Evolutionary conservation across 371 early-diverging fungal genomes (phyloP).

Genomic region (Globomyces sp.): DNA sequence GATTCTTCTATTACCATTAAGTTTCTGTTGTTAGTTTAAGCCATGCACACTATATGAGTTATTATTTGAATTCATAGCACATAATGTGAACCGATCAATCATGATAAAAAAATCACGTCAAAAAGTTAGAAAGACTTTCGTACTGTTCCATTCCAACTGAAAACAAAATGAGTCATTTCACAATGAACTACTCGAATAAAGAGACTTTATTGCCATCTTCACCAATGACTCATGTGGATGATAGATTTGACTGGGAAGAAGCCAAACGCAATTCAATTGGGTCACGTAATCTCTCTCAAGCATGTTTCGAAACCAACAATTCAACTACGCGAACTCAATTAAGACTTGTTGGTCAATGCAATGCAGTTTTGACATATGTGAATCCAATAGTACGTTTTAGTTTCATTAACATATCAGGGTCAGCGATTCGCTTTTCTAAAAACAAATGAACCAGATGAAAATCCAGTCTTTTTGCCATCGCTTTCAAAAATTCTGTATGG

Average conservation of each 20-base stretch:
- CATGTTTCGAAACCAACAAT: no score
- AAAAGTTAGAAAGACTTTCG: no score
- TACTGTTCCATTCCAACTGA: no score
- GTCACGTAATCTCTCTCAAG: not conserved
- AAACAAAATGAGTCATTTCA: not conserved
- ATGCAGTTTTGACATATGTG: slow-evolving; percentile 10
- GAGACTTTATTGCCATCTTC: not conserved
- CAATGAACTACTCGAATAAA: not conserved
- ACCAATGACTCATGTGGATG: not conserved
- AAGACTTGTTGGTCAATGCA: slow-evolving; percentile 4
- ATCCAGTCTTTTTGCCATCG: slow-evolving; percentile 6
- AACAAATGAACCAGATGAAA: slow-evolving; percentile 1
- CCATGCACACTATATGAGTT: not conserved
- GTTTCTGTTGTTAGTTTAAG: not conserved
- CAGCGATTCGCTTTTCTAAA: slow-evolving; percentile 2
- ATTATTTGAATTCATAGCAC: not conserved
- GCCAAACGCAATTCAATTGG: not conserved
- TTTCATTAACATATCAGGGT: not conserved
- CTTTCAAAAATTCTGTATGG: slow-evolving; percentile 4
- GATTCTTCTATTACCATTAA: not conserved
- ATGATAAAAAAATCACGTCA: no score
- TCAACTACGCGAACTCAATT: not conserved
- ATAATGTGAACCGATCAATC: not conserved
- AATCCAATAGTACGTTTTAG: slow-evolving; percentile 2
- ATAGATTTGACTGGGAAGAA: not conserved